Percentiles rank a stretch among this genome's conserved stretches.
These are phyloP conservation scores for Centrapalus pauciflorus DNA, from an alignment of 129 eudicot species.

Conservation along the genomic window DNA sequence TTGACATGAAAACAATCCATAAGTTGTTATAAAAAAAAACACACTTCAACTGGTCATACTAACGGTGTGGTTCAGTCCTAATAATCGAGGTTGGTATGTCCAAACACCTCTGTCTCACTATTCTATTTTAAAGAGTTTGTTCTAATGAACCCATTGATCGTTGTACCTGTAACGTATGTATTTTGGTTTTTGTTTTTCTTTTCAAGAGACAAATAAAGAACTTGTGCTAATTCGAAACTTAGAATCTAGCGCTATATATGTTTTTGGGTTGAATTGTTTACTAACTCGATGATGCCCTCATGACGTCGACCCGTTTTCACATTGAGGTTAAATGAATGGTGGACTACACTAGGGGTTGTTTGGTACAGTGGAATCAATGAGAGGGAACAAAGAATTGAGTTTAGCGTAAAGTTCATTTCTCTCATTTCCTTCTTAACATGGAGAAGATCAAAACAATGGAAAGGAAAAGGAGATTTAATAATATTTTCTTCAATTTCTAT, in stretches of 20 bases:
- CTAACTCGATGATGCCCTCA: too few relatives aligned
- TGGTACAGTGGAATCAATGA: too few relatives aligned
- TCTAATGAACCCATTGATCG: neutral
- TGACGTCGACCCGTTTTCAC: too few relatives aligned
- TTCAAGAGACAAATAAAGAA: neutral
- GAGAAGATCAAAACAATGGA: too few relatives aligned
- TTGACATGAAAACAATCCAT: slow-evolving; percentile 93
- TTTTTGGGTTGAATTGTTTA: too few relatives aligned
- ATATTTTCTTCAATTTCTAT: too few relatives aligned
- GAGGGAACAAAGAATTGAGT: too few relatives aligned
- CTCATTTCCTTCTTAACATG: too few relatives aligned
- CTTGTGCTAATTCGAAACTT: neutral
- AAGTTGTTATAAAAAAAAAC: slow-evolving; percentile 41
- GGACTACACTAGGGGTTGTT: too few relatives aligned
- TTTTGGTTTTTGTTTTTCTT: neutral
- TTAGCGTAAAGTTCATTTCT: too few relatives aligned
- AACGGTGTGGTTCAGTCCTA: neutral
- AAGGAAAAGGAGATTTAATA: too few relatives aligned
- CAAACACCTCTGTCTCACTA: neutral
- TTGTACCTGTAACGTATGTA: neutral
- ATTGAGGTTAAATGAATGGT: too few relatives aligned
- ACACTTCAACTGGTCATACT: neutral
- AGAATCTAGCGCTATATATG: neutral
- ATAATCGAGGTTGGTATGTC: neutral
- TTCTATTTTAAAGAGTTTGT: neutral